A percentile compares a stretch with the other conserved stretches of the same genome.
Evolutionary conservation across 108 stramenopile species (phyloP).

Genomic region (Poteriospumella lacustris): DNA sequence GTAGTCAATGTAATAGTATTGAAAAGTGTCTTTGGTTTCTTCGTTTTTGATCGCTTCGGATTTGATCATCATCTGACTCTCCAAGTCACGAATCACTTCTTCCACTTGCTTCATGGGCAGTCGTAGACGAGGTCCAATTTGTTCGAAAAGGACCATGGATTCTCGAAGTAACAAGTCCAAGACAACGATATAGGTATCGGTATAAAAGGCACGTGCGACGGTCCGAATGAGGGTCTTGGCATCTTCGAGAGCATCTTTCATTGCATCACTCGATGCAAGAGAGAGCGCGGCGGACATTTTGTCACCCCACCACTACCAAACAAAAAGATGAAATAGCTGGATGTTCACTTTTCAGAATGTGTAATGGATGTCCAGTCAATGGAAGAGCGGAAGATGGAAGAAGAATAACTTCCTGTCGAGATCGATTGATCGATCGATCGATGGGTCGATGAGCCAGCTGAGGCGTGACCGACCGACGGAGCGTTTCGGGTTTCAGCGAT

Average conservation of each 20-base stretch:
- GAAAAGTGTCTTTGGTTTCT: not conserved
- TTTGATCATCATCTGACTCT: conserved; percentile 15
- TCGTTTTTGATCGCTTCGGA: not conserved
- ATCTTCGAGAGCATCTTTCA: too few species aligned
- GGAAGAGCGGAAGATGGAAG: not conserved
- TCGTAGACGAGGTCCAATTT: conserved; percentile 23
- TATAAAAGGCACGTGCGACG: conserved; percentile 21
- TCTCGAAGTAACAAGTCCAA: conserved; percentile 15
- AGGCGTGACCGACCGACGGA: too few species aligned
- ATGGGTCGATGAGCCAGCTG: too few species aligned
- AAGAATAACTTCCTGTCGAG: not conserved
- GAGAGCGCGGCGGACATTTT: too few species aligned
- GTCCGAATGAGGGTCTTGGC: not conserved
- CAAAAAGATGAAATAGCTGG: too few species aligned
- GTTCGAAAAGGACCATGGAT: not conserved
- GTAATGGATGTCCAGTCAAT: not conserved
- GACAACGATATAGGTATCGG: not conserved
- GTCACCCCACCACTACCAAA: too few species aligned
- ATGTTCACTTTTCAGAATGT: too few species aligned
- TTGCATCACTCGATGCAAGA: too few species aligned
- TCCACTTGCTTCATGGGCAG: not conserved
- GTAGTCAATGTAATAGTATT: conserved; percentile 15
- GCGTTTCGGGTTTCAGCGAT: too few species aligned
- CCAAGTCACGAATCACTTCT: conserved; percentile 4
- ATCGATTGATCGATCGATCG: too few species aligned